Base-by-base conservation (phyloP, 768 basidiomycete genomes). In the Boletus vinaceobasis region DNA sequence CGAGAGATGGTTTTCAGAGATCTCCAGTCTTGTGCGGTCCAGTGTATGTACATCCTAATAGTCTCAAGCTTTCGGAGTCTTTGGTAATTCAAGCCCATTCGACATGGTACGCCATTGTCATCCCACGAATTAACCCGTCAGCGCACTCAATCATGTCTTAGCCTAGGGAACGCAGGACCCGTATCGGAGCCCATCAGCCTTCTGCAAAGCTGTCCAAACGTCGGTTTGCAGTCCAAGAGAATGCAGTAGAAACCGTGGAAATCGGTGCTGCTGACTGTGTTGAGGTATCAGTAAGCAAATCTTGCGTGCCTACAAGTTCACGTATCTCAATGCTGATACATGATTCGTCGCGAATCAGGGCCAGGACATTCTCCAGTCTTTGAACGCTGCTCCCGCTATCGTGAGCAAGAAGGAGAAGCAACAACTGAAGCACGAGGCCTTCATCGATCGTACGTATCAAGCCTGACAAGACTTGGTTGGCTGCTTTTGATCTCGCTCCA, bases 381-480 rank as follows among this genome's bases (percentile, higher is more conserved):
- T 76, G 51, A 63, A 64, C 43, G 49, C 60, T 17, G 36, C 62
- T 13, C 71, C 74, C 19, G 52, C 59, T 26, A 43, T 46, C 17
- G 56, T 75, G 45, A 80, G 70, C 57, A 92, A 92, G 71, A 90
- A 86, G 65, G 83, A 80, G 53, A 90, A 85, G 66, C 80, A 80
- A 50, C 75, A 79, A 17, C 59, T 82, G 51, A 90, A 85, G 67
- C 84, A 83, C 47, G 82, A 88, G 58, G 76, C 82, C 4, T 87
- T 92, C 60, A 65, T 90, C 42, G 76, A 84, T 74, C 83, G 89
- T 88, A 60, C 36, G 75, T 60, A 42, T 19, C 15, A 19, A 36
- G 43, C 48, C 23, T 14, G 27, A 35, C 19, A 27, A 48, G 15
- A 11, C n/a, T 3, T 21, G 50, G 46, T 26, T 5, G 14, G 32